Conservation (phyloP, 495 filamentous ascomycete genomes). For the Aspergillus leporis region DNA sequence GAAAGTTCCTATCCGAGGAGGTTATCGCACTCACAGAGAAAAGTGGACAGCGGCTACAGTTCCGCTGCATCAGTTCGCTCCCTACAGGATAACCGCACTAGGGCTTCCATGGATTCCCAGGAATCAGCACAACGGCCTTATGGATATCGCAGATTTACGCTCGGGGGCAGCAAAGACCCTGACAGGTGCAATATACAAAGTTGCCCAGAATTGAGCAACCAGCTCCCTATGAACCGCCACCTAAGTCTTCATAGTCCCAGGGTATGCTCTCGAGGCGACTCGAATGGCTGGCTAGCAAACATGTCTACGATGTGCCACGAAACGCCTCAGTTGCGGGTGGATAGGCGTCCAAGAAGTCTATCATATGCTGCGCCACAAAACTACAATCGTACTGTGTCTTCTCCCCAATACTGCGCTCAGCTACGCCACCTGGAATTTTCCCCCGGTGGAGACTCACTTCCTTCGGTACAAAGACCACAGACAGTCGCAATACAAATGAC, state of each 20-base stretch:
- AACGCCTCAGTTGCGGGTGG: neutral
- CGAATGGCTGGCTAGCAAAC: constrained; percentile 6
- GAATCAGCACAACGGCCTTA: constrained; percentile 16
- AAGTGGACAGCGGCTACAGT: constrained; percentile 47
- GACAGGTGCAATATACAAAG: neutral
- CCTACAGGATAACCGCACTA: constrained; percentile 26
- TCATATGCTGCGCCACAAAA: constrained; percentile 7
- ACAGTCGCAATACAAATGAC: neutral
- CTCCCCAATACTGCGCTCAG: constrained; percentile 19
- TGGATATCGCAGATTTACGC: constrained; percentile 14
- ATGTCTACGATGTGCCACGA: constrained; percentile 20
- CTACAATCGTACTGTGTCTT: constrained; percentile 2
- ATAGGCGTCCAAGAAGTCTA: constrained; percentile 11
- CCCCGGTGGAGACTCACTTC: neutral
- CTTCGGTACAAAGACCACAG: neutral
- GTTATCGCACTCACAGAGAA: constrained; percentile 30
- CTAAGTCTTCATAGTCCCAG: constrained; percentile 23
- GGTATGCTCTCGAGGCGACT: neutral
- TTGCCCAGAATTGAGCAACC: neutral
- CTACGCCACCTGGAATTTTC: constrained; percentile 13
- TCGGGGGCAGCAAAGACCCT: constrained; percentile 15
- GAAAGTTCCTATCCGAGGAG: constrained; percentile 9
- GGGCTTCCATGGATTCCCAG: constrained; percentile 33
- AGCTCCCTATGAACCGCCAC: constrained; percentile 22
- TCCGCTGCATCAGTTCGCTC: constrained; percentile 38